Evolutionary conservation across 2,329 filamentous ascomycete genomes (phyloP).

Genomic region (Fusarium domesticum): DNA sequence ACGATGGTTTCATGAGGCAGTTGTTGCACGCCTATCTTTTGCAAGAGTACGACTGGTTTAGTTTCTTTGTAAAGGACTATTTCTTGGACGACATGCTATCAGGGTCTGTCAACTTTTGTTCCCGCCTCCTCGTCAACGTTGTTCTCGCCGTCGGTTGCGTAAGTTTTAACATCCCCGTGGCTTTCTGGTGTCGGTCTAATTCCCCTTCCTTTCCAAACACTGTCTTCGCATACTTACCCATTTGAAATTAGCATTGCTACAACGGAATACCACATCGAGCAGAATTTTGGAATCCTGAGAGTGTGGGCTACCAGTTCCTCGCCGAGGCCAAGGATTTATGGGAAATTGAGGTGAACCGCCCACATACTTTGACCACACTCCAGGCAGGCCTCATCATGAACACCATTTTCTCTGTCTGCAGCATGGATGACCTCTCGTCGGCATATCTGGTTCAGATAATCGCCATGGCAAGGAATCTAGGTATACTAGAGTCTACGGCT

Average conservation of each 20-base stretch:
- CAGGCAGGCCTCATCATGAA: neutral
- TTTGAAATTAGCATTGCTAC: neutral
- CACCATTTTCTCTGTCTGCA: neutral
- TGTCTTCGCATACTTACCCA: too few species aligned
- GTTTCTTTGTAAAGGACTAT: conserved; percentile 15
- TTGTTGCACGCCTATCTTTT: conserved; percentile 12
- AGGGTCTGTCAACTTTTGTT: conserved; percentile 7
- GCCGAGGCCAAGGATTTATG: neutral
- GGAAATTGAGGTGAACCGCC: neutral
- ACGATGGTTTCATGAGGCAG: conserved; percentile 14
- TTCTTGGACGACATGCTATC: conserved; percentile 17
- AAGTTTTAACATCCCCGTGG: neutral
- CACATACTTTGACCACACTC: neutral
- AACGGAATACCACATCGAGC: neutral
- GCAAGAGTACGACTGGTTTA: conserved; percentile 12
- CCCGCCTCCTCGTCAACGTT: conserved; percentile 11
- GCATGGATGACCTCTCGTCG: neutral
- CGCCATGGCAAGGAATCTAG: neutral
- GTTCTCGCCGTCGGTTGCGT: conserved; percentile 8
- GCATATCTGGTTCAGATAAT: neutral
- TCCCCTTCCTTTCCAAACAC: too few species aligned
- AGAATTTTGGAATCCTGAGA: neutral
- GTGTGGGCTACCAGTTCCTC: neutral
- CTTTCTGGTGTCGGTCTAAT: too few species aligned
- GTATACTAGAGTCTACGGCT: neutral